Conservation (phyloP, 2,329 filamentous ascomycete genomes). For the Fusarium caatingaense region DNA sequence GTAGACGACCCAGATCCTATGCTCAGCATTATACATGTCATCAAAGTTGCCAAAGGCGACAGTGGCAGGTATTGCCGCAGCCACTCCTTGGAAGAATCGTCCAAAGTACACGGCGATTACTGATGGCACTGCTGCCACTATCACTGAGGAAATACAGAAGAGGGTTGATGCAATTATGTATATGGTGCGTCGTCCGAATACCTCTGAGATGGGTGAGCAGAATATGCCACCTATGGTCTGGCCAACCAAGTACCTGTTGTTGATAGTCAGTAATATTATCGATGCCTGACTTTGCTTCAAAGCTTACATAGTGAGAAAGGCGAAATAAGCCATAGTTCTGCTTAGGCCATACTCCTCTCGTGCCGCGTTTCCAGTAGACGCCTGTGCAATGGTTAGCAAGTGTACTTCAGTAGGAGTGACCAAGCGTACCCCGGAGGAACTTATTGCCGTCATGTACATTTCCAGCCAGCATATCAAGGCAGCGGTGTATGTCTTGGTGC, state of each 20-base stretch:
- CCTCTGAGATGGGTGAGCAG: slow-evolving; percentile 5
- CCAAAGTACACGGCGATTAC: background rate
- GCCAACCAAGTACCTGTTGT: background rate
- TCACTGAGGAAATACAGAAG: background rate
- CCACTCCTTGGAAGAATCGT: background rate
- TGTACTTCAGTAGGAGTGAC: no score
- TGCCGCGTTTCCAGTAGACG: background rate
- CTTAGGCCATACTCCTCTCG: background rate
- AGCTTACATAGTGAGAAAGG: slow-evolving; percentile 5
- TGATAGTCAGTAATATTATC: background rate
- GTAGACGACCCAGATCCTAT: slow-evolving; percentile 21
- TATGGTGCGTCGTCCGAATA: slow-evolving; percentile 5
- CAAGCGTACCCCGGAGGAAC: background rate
- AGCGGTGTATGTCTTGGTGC: background rate
- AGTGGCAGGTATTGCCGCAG: slow-evolving; percentile 9
- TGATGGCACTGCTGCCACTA: slow-evolving; percentile 3
- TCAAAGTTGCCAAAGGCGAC: slow-evolving; percentile 10
- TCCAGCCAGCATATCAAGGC: slow-evolving; percentile 8
- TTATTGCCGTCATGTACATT: slow-evolving; percentile 14
- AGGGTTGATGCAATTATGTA: slow-evolving; percentile 1
- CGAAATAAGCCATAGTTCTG: slow-evolving; percentile 5
- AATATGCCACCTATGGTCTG: slow-evolving; percentile 9
- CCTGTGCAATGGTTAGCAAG: background rate
- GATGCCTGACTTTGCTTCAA: background rate
- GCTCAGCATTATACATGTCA: slow-evolving; percentile 11